Evolutionary conservation across 2,329 filamentous ascomycete species (phyloP).

Genomic region (Trichophyton rubrum): DNA sequence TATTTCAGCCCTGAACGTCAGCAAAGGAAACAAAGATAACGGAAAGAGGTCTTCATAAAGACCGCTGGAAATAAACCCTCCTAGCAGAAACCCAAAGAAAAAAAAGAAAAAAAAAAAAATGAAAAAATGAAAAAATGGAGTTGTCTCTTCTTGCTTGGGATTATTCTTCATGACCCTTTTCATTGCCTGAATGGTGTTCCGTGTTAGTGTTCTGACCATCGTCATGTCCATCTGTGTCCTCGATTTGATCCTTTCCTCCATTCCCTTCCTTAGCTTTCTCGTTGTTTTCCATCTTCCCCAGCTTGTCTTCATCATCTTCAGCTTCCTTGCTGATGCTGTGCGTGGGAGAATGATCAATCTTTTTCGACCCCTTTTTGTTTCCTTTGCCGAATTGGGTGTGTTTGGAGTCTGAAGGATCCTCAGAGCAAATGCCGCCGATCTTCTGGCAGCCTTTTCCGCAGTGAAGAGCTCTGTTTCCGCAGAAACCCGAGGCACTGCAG

Average conservation of each 20-base stretch:
- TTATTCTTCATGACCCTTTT: not conserved
- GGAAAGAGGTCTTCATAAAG: not conserved
- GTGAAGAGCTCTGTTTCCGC: conserved; percentile 22
- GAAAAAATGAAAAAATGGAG: not conserved
- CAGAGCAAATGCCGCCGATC: conserved; percentile 20
- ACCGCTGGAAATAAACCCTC: too few species aligned
- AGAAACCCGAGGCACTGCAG: conserved; percentile 20
- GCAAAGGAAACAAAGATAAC: not conserved
- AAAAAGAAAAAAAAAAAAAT: not conserved
- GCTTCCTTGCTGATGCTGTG: not conserved
- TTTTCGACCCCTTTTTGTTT: not conserved
- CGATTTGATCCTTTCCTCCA: not conserved
- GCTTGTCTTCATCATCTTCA: not conserved
- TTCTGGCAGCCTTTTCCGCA: conserved; percentile 24
- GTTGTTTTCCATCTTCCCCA: not conserved
- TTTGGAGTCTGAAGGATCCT: not conserved
- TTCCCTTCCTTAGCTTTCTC: not conserved
- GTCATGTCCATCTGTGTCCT: not conserved
- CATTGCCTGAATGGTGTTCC: not conserved
- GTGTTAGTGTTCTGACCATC: not conserved
- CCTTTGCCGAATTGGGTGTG: not conserved
- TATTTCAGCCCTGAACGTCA: not conserved
- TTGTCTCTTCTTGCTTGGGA: not conserved
- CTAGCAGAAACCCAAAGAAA: not conserved
- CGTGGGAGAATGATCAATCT: not conserved